Evolutionary conservation across 805 yeast species (phyloP), one percentile per base, ranked within the genome.

Genomic region (Torulaspora microellipsoides): DNA sequence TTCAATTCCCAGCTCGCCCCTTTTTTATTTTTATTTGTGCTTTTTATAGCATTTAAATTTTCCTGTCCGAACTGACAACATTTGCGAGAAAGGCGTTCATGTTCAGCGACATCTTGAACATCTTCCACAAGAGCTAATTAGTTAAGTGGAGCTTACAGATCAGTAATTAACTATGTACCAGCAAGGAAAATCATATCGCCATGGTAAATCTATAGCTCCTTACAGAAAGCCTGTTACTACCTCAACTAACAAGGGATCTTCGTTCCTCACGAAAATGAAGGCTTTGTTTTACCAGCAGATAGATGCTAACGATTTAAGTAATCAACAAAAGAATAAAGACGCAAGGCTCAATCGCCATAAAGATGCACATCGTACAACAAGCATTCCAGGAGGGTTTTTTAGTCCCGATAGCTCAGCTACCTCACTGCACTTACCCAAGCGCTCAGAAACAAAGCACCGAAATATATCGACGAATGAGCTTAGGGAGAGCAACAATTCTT

Each of bases 1-100:
- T 71, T 71, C 75, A 70, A 71, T 70, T 71, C 75, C 75, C 76
- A 68, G 75, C 55, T 49, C 55, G 61, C 59, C 61, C 61, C 59
- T 46, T 41, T 36, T 36, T 49, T 51, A 43, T 41, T 32, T 13
- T 32, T 13, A 6, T 20, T 8, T 32, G 27, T 33, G 14, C 27
- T 20, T 14, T 33, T 33, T 33, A 10, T 20, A 5, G 8, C 25
- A 20, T 20, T 20, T 7, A 20, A 20, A 20, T 20, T 20, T 20
- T 20, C 25, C 25, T 20, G 6, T 20, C 25, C 25, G 25, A 20
- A 20, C 25, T 5, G 25, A 20, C 4, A 20, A 20, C 25, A 20
- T 20, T 20, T 20, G 25, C 25, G 25, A 20, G 25, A 20, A 20
- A 20, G 2, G 25, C 25, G 8, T 20, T 7, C 8, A 20, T 20